Evolutionary conservation across 208 protist species (phyloP).

Genomic region (Acanthamoeba triangularis): DNA sequence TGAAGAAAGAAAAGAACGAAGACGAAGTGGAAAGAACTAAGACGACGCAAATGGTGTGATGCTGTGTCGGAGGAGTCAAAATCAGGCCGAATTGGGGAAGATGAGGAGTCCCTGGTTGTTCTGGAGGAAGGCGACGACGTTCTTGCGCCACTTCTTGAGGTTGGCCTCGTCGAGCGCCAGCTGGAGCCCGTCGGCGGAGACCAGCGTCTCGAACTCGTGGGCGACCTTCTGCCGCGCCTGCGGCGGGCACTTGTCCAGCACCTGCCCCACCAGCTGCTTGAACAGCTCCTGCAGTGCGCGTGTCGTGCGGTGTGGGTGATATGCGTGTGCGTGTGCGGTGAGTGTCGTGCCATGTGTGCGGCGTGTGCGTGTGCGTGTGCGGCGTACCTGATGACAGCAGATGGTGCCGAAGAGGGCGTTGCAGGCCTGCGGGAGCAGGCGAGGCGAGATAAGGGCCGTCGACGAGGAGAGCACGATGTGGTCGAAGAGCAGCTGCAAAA

Average conservation of each 20-base stretch:
- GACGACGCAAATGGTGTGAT: not conserved
- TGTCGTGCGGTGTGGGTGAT: not conserved
- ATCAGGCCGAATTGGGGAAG: not conserved
- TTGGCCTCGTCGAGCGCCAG: slow-evolving; percentile 31
- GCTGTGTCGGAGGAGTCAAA: not conserved
- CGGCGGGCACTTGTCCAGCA: slow-evolving; percentile 27
- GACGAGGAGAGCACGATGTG: slow-evolving; percentile 34
- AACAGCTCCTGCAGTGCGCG: slow-evolving; percentile 29
- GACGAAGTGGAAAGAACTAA: no score
- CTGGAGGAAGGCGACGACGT: slow-evolving; percentile 51
- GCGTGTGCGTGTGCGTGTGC: not conserved
- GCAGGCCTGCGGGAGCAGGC: slow-evolving; percentile 50
- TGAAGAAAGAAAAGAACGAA: no score
- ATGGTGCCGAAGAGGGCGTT: slow-evolving; percentile 47
- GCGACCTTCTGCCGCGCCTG: slow-evolving; percentile 32
- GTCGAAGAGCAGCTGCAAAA: slow-evolving; percentile 43
- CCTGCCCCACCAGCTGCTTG: slow-evolving; percentile 56
- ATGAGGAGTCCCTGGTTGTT: slow-evolving; percentile 54
- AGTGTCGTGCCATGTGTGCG: not conserved
- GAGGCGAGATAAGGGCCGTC: slow-evolving; percentile 20
- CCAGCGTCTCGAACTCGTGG: slow-evolving; percentile 23
- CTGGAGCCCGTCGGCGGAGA: slow-evolving; percentile 28
- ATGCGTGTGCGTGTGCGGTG: no score
- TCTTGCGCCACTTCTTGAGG: slow-evolving; percentile 60
- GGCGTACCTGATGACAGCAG: slow-evolving; percentile 40